phyloP scores from a whole-genome alignment of 2,329 filamentous ascomycete genomes.

The Blastomyces gilchristii region DNA sequence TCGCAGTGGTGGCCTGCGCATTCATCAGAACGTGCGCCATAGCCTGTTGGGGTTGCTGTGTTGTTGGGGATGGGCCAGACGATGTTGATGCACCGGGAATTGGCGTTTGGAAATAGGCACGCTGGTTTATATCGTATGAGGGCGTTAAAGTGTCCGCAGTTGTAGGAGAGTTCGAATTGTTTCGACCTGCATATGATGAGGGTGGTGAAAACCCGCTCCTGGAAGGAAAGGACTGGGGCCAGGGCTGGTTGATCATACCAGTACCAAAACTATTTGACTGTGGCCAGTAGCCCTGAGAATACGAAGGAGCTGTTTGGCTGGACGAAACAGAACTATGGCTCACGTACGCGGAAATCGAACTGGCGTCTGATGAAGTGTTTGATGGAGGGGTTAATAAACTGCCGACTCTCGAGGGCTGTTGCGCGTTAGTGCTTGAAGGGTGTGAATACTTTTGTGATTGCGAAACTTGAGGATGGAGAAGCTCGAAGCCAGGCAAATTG shows the following conservation, averaged over 20 bases:
- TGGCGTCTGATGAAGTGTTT: slow-evolving; percentile 42
- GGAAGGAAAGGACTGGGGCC: slow-evolving; percentile 35
- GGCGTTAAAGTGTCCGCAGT: slow-evolving; percentile 55
- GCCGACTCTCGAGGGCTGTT: slow-evolving; percentile 45
- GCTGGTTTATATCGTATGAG: slow-evolving; percentile 54
- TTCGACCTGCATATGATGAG: slow-evolving; percentile 39
- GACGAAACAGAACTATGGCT: slow-evolving; percentile 15
- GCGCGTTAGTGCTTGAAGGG: slow-evolving; percentile 31
- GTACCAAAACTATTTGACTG: slow-evolving; percentile 46
- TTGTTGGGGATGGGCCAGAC: slow-evolving; percentile 16
- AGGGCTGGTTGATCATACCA: slow-evolving; percentile 38
- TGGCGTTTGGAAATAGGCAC: slow-evolving; percentile 53
- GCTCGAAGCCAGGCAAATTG: slow-evolving; percentile 58
- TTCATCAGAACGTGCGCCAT: slow-evolving; percentile 39
- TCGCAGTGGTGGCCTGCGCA: slow-evolving; percentile 32
- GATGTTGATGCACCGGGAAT: slow-evolving; percentile 47
- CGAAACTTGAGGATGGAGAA: slow-evolving; percentile 52
- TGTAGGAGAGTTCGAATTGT: slow-evolving; percentile 49
- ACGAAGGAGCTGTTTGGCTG: slow-evolving; percentile 37
- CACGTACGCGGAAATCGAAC: slow-evolving; percentile 43
- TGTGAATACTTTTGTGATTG: slow-evolving; percentile 42
- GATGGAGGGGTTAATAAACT: slow-evolving; percentile 54
- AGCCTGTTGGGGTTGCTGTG: slow-evolving; percentile 25
- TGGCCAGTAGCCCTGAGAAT: slow-evolving; percentile 46
- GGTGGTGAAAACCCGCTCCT: slow-evolving; percentile 50